Evolutionary conservation across 164 flowering plant genomes (phyloP).

Genomic region (Pachysandra terminalis): DNA sequence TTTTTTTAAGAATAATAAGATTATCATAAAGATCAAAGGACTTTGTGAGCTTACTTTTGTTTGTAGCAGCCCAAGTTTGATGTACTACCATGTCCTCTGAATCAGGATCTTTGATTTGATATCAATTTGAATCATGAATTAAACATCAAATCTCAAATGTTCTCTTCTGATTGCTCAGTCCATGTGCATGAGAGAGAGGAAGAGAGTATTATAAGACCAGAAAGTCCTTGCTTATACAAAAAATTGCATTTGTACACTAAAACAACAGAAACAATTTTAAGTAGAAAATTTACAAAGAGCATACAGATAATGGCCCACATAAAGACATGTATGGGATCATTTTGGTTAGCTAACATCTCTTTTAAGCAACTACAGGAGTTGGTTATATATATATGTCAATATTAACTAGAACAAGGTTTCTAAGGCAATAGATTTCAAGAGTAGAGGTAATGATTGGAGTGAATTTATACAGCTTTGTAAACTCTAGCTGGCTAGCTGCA

Average conservation of each 20-base stretch:
- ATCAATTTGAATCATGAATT: slow-evolving; percentile 15
- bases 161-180: background rate
- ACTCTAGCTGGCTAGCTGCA: background rate
- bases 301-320: too few species aligned
- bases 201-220: background rate
- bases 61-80: slow-evolving; percentile 48
- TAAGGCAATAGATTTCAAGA: background rate
- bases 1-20: too few species aligned
- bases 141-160: background rate
- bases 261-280: background rate
- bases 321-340: too few species aligned
- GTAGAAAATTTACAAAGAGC: too few species aligned
- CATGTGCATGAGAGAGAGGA: background rate
- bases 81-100: slow-evolving; percentile 38
- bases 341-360: too few species aligned
- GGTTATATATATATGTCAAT: too few species aligned
- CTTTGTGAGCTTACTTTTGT: slow-evolving; percentile 39
- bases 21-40: background rate
- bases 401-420: background rate
- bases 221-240: background rate
- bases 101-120: slow-evolving; percentile 84
- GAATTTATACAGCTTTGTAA: background rate
- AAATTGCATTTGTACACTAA: background rate
- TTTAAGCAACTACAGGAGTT: too few species aligned
- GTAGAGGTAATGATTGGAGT: background rate